These are phyloP conservation scores for Phyllosticta capitalensis DNA, from an alignment of 2,329 filamentous ascomycete genomes.

Conservation along the genomic window DNA sequence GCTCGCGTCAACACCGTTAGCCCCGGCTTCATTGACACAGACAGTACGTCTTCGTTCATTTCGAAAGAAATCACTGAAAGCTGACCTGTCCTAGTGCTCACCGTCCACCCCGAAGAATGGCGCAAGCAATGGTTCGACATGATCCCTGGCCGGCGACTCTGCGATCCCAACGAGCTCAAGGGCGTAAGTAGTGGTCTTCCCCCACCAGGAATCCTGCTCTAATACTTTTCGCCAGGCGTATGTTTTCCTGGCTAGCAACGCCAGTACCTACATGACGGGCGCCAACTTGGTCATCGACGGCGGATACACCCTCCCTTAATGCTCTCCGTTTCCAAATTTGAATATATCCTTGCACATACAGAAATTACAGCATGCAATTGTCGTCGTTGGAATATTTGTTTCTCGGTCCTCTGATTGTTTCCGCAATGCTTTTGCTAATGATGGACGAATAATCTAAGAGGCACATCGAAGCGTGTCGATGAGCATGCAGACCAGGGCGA, in stretches of 20 bases:
- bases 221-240: neutral
- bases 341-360: neutral
- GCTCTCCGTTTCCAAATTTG: neutral
- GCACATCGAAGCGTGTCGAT: too few species aligned
- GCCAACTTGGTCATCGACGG: slow-evolving; percentile 7
- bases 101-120: slow-evolving; percentile 3
- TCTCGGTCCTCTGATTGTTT: too few species aligned
- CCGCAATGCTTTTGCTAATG: too few species aligned
- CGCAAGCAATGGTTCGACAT: slow-evolving; percentile 8
- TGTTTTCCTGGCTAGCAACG: slow-evolving; percentile 9
- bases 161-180: slow-evolving; percentile 6
- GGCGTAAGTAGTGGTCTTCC: neutral
- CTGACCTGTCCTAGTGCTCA: neutral
- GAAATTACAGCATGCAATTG: neutral
- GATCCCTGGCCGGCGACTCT: slow-evolving; percentile 3
- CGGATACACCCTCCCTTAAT: slow-evolving; percentile 5
- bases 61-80: neutral
- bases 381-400: too few species aligned
- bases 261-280: slow-evolving; percentile 9
- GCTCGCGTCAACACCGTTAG: slow-evolving; percentile 9
- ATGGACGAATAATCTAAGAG: too few species aligned
- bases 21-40: slow-evolving; percentile 9
- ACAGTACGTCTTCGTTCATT: neutral
- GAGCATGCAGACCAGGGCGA: too few species aligned
- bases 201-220: neutral